These are phyloP conservation scores for Senecio squalidus DNA, from an alignment of 140 eudicot genomes.

Conservation along the genomic window DNA sequence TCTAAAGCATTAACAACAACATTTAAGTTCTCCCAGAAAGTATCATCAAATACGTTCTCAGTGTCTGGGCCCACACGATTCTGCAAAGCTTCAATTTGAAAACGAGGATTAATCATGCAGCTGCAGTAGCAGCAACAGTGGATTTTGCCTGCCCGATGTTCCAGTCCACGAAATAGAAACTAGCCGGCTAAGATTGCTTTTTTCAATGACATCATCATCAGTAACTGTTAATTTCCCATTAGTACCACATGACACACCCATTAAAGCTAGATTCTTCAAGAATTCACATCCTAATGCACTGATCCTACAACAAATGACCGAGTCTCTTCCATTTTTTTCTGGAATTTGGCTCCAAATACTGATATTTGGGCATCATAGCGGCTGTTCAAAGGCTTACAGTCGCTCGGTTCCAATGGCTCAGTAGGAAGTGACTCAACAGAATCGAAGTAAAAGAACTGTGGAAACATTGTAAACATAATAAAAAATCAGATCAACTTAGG, in stretches of 20 bases:
- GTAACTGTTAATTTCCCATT: conserved; percentile 56
- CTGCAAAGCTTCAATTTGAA: conserved; percentile 63
- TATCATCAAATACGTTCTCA: conserved; percentile 56
- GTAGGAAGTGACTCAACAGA: conserved; percentile 53
- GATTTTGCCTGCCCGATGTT: conserved; percentile 74
- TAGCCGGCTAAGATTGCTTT: conserved; percentile 60
- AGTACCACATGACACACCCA: conserved; percentile 59
- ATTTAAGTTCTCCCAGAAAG: conserved; percentile 60
- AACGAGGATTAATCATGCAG: conserved; percentile 45
- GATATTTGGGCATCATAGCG: conserved; percentile 65
- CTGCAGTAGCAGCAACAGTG: conserved; percentile 65
- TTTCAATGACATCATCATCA: conserved; percentile 63
- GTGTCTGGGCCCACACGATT: conserved; percentile 67
- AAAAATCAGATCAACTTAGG: background rate
- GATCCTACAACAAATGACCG: conserved; percentile 57
- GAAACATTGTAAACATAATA: background rate
- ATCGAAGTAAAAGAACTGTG: conserved; percentile 45
- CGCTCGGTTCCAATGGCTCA: conserved; percentile 28
- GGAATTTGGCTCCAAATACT: conserved; percentile 60
- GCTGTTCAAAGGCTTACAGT: conserved; percentile 38
- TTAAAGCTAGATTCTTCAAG: conserved; percentile 51
- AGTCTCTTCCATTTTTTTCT: conserved; percentile 52
- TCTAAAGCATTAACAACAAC: conserved; percentile 69
- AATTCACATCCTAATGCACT: conserved; percentile 67
- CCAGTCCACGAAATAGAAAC: conserved; percentile 64